Percentiles rank a stretch among this genome's conserved stretches.
Conservation (phyloP, 495 filamentous ascomycete genomes). For the Terfezia boudieri region DNA sequence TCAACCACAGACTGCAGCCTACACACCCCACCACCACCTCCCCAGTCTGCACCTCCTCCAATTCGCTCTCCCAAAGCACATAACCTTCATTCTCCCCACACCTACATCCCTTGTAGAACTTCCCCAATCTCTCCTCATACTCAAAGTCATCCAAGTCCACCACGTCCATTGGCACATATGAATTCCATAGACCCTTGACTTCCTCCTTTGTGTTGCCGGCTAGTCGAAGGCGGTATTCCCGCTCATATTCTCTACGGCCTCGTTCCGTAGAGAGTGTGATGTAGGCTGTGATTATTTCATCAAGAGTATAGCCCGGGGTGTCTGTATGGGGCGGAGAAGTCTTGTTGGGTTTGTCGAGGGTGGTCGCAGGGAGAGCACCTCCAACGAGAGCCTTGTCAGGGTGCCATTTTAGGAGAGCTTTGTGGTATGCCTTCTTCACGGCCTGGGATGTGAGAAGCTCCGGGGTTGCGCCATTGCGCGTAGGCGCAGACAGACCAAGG, state of each 20-base stretch:
- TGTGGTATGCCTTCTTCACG: constrained; percentile 52
- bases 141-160: constrained; percentile 63
- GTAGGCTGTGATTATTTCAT: constrained; percentile 62
- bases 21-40: constrained; percentile 56
- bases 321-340: constrained; percentile 14
- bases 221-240: constrained; percentile 8
- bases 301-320: constrained; percentile 30
- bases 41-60: constrained; percentile 40
- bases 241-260: constrained; percentile 42
- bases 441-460: constrained; percentile 19
- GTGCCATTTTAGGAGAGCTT: constrained; percentile 54
- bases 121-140: constrained; percentile 19
- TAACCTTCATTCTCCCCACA: constrained; percentile 63
- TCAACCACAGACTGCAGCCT: constrained; percentile 65
- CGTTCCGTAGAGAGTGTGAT: constrained; percentile 38
- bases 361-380: neutral
- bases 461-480: constrained; percentile 7
- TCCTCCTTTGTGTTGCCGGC: neutral
- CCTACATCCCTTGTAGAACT: constrained; percentile 51
- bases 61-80: constrained; percentile 40
- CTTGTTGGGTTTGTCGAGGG: constrained; percentile 3
- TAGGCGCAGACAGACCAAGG: constrained; percentile 25
- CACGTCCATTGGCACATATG: constrained; percentile 47
- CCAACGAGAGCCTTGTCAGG: constrained; percentile 42
- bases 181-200: constrained; percentile 21